A percentile compares a stretch with the other conserved stretches of the same genome.
phyloP scores from a whole-genome alignment of 345 rosid species.

The Arabidopsis suecica region DNA sequence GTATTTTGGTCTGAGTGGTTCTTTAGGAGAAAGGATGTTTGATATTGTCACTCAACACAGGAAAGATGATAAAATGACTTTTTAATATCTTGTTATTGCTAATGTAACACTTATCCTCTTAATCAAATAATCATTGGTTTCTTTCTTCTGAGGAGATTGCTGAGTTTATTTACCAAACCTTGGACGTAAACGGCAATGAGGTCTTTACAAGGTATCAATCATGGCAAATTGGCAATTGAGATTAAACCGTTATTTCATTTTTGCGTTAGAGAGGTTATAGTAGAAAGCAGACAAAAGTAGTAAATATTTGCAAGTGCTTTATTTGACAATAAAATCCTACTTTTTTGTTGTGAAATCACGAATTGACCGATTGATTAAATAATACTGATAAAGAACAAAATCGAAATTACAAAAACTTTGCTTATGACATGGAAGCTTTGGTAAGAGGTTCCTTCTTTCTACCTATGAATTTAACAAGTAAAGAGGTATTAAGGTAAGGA shows the following conservation, averaged over 20 bases:
- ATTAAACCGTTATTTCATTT: too few species aligned
- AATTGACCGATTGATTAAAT: background rate
- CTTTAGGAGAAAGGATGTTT: conserved; percentile 70
- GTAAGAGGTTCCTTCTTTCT: too few species aligned
- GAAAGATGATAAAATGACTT: conserved; percentile 63
- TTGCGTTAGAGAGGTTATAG: too few species aligned
- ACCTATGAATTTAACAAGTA: background rate
- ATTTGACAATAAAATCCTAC: too few species aligned
- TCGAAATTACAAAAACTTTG: too few species aligned
- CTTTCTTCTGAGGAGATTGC: conserved; percentile 60
- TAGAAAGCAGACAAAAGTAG: too few species aligned
- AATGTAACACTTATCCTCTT: conserved; percentile 48
- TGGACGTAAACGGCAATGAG: conserved; percentile 72
- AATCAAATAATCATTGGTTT: conserved; percentile 6
- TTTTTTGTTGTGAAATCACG: background rate
- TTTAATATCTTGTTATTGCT: conserved; percentile 82
- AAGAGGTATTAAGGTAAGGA: background rate
- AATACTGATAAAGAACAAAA: too few species aligned
- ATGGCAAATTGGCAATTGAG: too few species aligned
- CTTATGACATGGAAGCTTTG: too few species aligned
- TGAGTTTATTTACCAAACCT: conserved; percentile 72
- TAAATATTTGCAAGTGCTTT: too few species aligned
- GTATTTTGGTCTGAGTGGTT: conserved; percentile 64
- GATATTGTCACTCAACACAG: conserved; percentile 67
- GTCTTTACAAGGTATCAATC: conserved; percentile 59